phyloP scores from a whole-genome alignment of 164 flowering plant species.

The Tetracentron sinense region DNA sequence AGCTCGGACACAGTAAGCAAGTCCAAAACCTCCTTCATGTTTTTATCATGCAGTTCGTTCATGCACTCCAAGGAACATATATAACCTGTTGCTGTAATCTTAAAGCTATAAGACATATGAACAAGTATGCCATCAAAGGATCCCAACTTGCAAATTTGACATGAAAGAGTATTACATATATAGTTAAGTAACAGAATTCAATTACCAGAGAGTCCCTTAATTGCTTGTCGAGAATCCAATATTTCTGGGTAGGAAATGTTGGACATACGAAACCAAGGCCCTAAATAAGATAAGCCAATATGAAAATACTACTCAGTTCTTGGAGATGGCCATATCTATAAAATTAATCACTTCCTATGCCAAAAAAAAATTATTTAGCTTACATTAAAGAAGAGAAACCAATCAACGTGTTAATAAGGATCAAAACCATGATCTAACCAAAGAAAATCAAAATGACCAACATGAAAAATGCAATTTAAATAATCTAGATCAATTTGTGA shows the following conservation, averaged over 20 bases:
- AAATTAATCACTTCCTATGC: not conserved
- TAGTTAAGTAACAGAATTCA: not conserved
- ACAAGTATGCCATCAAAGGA: not conserved
- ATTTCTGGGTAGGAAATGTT: constrained; percentile 71
- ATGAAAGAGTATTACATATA: constrained; percentile 4
- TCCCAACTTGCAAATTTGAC: constrained; percentile 5
- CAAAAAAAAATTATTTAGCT: not conserved
- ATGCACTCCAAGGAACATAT: constrained; percentile 25
- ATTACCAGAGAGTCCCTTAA: constrained; percentile 55
- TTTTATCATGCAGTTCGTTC: constrained; percentile 26
- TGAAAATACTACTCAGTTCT: not conserved
- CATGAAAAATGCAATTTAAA: too few relatives aligned
- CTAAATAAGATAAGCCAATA: constrained; percentile 26
- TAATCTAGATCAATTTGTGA: too few relatives aligned
- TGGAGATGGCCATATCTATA: not conserved
- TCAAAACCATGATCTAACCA: too few relatives aligned
- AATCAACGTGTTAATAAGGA: too few relatives aligned
- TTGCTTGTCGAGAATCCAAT: constrained; percentile 49
- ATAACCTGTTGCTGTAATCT: constrained; percentile 53
- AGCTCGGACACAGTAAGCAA: constrained; percentile 64
- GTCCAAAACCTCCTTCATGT: constrained; percentile 45
- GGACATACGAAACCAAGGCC: constrained; percentile 91
- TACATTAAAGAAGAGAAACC: too few relatives aligned
- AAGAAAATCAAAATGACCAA: too few relatives aligned
- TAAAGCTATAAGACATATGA: constrained; percentile 3